Evolutionary conservation across 768 basidiomycete genomes (phyloP).

Genomic region (Exidia glandulosa): DNA sequence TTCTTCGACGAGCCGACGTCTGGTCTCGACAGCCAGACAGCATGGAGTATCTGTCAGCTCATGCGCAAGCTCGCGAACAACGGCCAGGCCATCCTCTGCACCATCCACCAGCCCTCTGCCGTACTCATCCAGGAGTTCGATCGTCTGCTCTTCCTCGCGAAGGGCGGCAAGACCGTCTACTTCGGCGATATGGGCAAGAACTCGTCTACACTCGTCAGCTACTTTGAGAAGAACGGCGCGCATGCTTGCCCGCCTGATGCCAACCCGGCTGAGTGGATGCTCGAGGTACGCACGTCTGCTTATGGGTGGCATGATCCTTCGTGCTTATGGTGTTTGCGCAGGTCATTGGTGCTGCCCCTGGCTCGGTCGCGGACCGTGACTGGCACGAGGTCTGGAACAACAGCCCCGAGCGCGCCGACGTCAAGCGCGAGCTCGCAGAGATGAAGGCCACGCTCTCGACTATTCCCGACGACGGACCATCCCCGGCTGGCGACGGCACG

Average conservation of each 20-base stretch:
- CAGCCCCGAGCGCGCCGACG: conserved; percentile 42
- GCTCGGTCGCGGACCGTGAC: conserved; percentile 59
- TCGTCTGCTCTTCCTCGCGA: conserved; percentile 22
- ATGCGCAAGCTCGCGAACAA: conserved; percentile 63
- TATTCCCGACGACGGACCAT: conserved; percentile 4
- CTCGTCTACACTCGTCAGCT: conserved; percentile 54
- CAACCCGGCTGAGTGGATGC: conserved; percentile 63
- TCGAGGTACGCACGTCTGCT: conserved; percentile 7
- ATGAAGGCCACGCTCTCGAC: conserved; percentile 21
- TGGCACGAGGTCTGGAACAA: conserved; percentile 82
- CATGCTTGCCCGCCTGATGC: conserved; percentile 53
- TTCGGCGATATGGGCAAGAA: conserved; percentile 81
- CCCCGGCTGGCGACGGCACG: conserved; percentile 6
- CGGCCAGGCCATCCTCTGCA: conserved; percentile 89
- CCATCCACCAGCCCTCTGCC: conserved; percentile 70
- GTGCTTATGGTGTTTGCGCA: conserved; percentile 6
- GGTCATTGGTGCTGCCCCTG: conserved; percentile 48
- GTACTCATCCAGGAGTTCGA: conserved; percentile 28
- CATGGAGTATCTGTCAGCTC: conserved; percentile 73
- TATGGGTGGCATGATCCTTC: not conserved
- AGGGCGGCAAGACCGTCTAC: conserved; percentile 82
- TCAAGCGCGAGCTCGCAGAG: conserved; percentile 30
- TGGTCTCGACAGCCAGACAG: conserved; percentile 77
- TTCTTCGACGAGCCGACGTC: conserved; percentile 88
- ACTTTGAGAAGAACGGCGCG: conserved; percentile 69